A percentile compares a stretch with the other conserved stretches of the same genome.
These are phyloP conservation scores for Lachnellula suecica DNA, from an alignment of 2,329 filamentous ascomycete species.

Conservation along the genomic window DNA sequence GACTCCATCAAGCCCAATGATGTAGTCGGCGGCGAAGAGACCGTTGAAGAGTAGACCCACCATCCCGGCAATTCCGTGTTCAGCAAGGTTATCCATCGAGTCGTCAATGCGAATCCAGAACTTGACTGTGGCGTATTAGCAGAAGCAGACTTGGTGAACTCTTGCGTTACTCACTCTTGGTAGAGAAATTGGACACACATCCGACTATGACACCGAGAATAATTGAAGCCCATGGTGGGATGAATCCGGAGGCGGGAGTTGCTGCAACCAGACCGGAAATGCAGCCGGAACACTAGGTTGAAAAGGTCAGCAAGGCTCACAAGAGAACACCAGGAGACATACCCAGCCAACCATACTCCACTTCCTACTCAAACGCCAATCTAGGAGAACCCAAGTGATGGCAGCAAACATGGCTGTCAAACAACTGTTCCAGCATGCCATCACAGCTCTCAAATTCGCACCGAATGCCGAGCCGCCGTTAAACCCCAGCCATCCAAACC, in stretches of 20 bases:
- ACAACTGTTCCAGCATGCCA: conserved; percentile 98
- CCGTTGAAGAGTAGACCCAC: conserved; percentile 71
- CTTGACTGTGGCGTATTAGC: conserved; percentile 22
- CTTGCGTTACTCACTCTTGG: conserved; percentile 52
- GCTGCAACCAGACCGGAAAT: conserved; percentile 70
- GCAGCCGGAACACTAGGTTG: conserved; percentile 57
- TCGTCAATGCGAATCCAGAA: conserved; percentile 64
- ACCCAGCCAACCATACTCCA: conserved; percentile 77
- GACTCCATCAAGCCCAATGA: conserved; percentile 74
- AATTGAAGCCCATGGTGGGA: conserved; percentile 66
- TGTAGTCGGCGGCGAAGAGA: conserved; percentile 66
- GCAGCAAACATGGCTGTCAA: conserved; percentile 76
- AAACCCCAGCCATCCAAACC: conserved; percentile 99
- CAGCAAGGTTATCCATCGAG: conserved; percentile 69
- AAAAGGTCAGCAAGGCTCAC: background rate
- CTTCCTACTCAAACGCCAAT: conserved; percentile 84
- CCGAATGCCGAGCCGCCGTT: conserved; percentile 95
- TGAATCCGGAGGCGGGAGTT: conserved; percentile 66
- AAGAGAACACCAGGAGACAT: background rate
- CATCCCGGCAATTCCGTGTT: conserved; percentile 68
- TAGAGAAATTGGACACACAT: conserved; percentile 65
- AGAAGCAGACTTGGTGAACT: no score
- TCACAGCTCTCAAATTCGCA: conserved; percentile 86
- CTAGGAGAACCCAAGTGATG: conserved; percentile 91
- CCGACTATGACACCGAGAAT: conserved; percentile 63